These are phyloP conservation scores for Spathaspora hagerdaliae DNA, from an alignment of 805 yeast species.

Conservation along the genomic window DNA sequence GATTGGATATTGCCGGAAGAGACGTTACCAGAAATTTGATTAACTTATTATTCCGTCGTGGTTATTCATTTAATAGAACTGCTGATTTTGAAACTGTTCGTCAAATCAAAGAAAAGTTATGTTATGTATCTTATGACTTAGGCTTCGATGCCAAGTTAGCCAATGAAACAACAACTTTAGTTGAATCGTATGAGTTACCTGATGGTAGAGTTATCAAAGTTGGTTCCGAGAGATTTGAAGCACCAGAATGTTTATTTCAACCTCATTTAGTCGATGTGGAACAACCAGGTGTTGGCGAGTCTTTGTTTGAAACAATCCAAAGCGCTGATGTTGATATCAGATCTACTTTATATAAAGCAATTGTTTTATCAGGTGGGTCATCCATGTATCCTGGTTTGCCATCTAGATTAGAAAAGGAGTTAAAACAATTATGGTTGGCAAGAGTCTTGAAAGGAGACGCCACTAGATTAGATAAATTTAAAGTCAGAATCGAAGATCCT, in stretches of 20 bases:
- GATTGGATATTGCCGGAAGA: constrained; percentile 96
- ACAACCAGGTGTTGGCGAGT: constrained; percentile 95
- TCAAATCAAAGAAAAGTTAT: constrained; percentile 92
- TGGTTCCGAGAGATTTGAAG: constrained; percentile 94
- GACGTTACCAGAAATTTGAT: constrained; percentile 97
- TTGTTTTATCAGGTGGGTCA: constrained; percentile 95
- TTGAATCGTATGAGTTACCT: constrained; percentile 88
- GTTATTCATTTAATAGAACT: constrained; percentile 96
- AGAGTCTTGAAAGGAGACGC: constrained; percentile 86
- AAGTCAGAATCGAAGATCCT: constrained; percentile 96
- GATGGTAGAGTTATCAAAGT: constrained; percentile 93
- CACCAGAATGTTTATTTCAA: constrained; percentile 96
- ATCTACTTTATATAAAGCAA: constrained; percentile 81
- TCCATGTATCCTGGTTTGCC: constrained; percentile 99
- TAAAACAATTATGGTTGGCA: constrained; percentile 94
- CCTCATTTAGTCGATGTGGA: constrained; percentile 93
- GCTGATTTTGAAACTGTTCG: constrained; percentile 99
- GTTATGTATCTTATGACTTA: constrained; percentile 93
- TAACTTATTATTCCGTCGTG: constrained; percentile 86
- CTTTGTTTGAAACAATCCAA: constrained; percentile 87
- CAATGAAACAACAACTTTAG: constrained; percentile 92
- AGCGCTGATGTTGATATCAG: constrained; percentile 93
- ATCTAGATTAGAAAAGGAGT: constrained; percentile 88
- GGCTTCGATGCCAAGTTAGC: constrained; percentile 84
- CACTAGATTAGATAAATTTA: constrained; percentile 80